These are phyloP conservation scores for Chrysanthemum seticuspe DNA, from an alignment of 129 eudicot species.

Conservation along the genomic window DNA sequence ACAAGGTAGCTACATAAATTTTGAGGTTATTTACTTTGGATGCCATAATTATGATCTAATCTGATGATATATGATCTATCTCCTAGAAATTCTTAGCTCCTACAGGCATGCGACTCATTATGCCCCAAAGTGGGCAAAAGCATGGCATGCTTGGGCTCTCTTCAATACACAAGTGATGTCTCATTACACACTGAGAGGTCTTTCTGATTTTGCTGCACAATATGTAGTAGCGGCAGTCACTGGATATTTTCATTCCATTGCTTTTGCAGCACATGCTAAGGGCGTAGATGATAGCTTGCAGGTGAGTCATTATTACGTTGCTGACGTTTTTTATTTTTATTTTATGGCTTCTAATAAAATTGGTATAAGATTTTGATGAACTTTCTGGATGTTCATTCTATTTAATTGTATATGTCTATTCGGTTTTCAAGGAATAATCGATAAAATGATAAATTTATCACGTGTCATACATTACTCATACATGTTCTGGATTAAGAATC, in stretches of 20 bases:
- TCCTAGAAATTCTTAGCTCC: conserved; percentile 72
- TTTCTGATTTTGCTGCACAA: conserved; percentile 56
- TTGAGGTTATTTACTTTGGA: conserved; percentile 1
- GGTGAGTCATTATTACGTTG: conserved; percentile 36
- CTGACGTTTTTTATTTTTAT: no score
- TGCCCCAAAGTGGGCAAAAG: conserved; percentile 89
- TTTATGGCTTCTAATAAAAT: neutral
- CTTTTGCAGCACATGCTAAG: conserved; percentile 86
- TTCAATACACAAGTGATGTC: conserved; percentile 99
- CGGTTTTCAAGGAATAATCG: neutral
- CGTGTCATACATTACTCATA: neutral
- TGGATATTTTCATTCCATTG: conserved; percentile 97
- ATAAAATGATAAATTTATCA: neutral
- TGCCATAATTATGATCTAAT: conserved; percentile 2
- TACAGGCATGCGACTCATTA: conserved; percentile 74
- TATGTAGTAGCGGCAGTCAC: conserved; percentile 96
- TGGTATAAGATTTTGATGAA: no score
- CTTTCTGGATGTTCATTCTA: no score
- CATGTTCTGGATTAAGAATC: conserved; percentile 7
- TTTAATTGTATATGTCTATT: no score
- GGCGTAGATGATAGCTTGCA: conserved; percentile 98
- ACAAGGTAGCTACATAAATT: conserved; percentile 48
- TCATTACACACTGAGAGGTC: conserved; percentile 82
- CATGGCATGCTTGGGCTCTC: conserved; percentile 99
- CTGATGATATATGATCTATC: conserved; percentile 18